These are phyloP conservation scores for Penicillium cosmopolitanum DNA, from an alignment of 495 filamentous ascomycete species.

Conservation along the genomic window DNA sequence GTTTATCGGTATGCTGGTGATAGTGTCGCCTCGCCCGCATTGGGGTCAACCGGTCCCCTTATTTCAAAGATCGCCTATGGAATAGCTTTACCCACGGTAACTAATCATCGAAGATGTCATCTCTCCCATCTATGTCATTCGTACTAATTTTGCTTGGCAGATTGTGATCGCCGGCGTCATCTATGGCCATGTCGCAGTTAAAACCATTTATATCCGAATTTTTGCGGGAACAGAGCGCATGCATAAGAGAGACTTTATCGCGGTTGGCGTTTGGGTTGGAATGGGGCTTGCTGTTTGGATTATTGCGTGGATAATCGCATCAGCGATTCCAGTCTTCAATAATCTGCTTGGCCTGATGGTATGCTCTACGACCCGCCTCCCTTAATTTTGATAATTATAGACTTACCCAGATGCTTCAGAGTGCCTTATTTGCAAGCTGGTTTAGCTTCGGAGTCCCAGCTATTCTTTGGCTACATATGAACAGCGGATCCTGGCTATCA, in stretches of 20 bases:
- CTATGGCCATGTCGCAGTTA: constrained; percentile 59
- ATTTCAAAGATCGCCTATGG: constrained; percentile 76
- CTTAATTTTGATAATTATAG: too few species aligned
- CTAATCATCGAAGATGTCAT: background rate
- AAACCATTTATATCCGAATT: constrained; percentile 66
- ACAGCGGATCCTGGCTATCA: background rate
- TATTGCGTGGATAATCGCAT: constrained; percentile 71
- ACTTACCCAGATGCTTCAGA: constrained; percentile 12
- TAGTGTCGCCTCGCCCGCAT: constrained; percentile 69
- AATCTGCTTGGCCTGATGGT: constrained; percentile 60
- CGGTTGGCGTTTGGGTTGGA: constrained; percentile 56
- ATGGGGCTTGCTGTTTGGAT: constrained; percentile 62
- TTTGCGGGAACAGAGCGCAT: constrained; percentile 25
- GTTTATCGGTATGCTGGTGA: constrained; percentile 75
- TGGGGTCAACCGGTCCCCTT: constrained; percentile 65
- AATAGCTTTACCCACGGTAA: constrained; percentile 71
- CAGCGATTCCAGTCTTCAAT: constrained; percentile 74
- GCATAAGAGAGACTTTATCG: constrained; percentile 59
- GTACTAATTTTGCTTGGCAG: constrained; percentile 14
- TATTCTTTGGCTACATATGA: constrained; percentile 3
- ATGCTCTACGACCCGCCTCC: background rate
- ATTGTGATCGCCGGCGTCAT: constrained; percentile 37
- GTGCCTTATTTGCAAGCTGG: constrained; percentile 43
- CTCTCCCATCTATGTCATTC: background rate
- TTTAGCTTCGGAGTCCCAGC: constrained; percentile 41